These are phyloP conservation scores for Raphanus sativus DNA, from an alignment of 345 rosid genomes.

Conservation along the genomic window DNA sequence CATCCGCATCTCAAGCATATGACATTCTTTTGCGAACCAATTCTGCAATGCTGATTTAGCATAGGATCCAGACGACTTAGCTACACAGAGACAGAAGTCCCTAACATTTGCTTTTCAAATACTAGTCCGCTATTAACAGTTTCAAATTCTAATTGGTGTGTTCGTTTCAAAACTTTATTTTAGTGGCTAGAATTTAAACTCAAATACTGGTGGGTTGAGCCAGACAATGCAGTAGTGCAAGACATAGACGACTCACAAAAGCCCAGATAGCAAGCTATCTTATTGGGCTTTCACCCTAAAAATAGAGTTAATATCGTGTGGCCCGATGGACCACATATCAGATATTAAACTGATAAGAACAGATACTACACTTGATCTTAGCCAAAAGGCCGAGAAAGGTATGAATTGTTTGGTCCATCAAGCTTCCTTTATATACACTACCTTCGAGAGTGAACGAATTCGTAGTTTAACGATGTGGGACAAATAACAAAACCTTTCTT, in stretches of 20 bases:
- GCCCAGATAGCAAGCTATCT: constrained; percentile 35
- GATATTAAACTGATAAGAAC: constrained; percentile 70
- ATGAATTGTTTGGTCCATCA: neutral
- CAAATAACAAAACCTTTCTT: neutral
- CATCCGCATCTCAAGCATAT: neutral
- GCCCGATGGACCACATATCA: constrained; percentile 44
- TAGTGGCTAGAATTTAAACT: neutral
- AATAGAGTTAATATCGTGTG: constrained; percentile 38
- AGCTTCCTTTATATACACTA: neutral
- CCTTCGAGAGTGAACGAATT: neutral
- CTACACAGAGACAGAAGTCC: neutral
- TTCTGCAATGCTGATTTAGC: neutral
- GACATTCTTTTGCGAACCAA: neutral
- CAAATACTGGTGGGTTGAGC: constrained; percentile 26
- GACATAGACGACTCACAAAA: constrained; percentile 22
- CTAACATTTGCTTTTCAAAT: too few relatives aligned
- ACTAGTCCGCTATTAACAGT: neutral
- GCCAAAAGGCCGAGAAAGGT: constrained; percentile 77
- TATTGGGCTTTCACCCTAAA: constrained; percentile 3
- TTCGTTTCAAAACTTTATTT: neutral
- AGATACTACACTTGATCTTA: constrained; percentile 69
- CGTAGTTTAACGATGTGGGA: constrained; percentile 30
- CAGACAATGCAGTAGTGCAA: constrained; percentile 37
- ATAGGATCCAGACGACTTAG: neutral
- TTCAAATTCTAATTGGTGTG: neutral